Evolutionary conservation across 495 filamentous ascomycete genomes (phyloP), one percentile per base, ranked within the genome.

Genomic region (Xylaria sp.): DNA sequence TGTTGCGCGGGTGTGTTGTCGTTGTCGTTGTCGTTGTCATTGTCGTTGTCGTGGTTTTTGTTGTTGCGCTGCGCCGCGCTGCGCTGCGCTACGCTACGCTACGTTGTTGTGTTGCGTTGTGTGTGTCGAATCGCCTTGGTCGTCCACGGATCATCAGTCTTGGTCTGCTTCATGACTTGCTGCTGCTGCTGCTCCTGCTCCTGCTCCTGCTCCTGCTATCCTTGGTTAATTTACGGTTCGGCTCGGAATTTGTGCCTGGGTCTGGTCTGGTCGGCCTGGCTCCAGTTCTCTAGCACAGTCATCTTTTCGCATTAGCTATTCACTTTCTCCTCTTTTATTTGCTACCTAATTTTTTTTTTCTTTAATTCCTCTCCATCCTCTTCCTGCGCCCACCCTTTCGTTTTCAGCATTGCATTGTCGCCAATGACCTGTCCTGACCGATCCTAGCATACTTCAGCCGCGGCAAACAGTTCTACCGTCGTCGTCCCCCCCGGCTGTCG

Each of bases 341-440:
- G 46, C 65, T 71, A 68, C 44, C 52, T 67, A 61, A 33, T 63
- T 61, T 68, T 71, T 67, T 67, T 68, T 33, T 61, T 33, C 44
- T 68, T 68, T 67, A 61, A 52, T 53, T 66, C 41, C 64, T 72
- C 70, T 69, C 71, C 58, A 52, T 72, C 67, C 52, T 74, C 61
- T 57, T 74, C 59, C 33, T 77, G 52, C 69, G 70, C 62, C 61
- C 44, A 64, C 61, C 62, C 26, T 35, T 67, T 73, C 24, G 24
- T 61, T 29, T 33, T 68, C n/a, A 35, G 52, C 65, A 63, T n/a
- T n/a, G 35, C 35, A 37, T 66, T 58, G 61, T 71, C 41, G 69
- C 69, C 31, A 48, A 59, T 66, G 69, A 59, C 61, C 69, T 66
- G 69, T 50, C 61, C 69, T 71, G 61, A 71, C 50, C 50, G 50